Evolutionary conservation across 2,329 filamentous ascomycete genomes (phyloP).

Genomic region (Penicillium corylophilum): DNA sequence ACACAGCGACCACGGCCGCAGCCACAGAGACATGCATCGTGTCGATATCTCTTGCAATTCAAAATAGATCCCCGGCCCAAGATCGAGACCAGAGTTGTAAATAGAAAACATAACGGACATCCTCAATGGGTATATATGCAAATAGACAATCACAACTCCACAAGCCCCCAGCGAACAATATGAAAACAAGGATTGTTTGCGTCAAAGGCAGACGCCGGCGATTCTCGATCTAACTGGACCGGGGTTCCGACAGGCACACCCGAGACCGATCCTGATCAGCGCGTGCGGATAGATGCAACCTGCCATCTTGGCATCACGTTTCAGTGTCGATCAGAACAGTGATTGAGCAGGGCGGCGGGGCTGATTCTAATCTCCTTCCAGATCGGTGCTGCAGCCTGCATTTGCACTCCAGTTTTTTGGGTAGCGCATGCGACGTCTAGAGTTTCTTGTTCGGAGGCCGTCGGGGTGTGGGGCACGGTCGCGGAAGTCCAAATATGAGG

Average conservation of each 20-base stretch:
- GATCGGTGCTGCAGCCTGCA: not conserved
- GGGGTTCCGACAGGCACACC: not conserved
- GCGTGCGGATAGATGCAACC: conserved; percentile 7
- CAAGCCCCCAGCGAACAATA: conserved; percentile 13
- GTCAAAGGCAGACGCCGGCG: conserved; percentile 1
- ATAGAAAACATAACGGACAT: not conserved
- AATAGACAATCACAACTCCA: conserved; percentile 10
- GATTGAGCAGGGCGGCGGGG: not conserved
- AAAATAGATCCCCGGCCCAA: not conserved
- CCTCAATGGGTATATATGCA: conserved; percentile 6
- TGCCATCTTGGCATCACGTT: not conserved
- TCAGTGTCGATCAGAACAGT: not conserved
- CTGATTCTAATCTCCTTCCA: not conserved
- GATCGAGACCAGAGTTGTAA: not conserved
- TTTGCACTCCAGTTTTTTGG: not conserved
- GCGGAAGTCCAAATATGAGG: not conserved
- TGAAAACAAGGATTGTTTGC: conserved; percentile 9
- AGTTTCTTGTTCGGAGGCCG: not conserved
- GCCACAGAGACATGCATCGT: conserved; percentile 9
- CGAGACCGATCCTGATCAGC: conserved; percentile 7
- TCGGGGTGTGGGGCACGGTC: not conserved
- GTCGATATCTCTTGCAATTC: not conserved
- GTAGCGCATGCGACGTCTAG: not conserved
- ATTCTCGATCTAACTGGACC: not conserved
- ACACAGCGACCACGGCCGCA: conserved; percentile 4